These are phyloP conservation scores for Phytophthora ramorum DNA, from an alignment of 352 stramenopile species.

Conservation along the genomic window DNA sequence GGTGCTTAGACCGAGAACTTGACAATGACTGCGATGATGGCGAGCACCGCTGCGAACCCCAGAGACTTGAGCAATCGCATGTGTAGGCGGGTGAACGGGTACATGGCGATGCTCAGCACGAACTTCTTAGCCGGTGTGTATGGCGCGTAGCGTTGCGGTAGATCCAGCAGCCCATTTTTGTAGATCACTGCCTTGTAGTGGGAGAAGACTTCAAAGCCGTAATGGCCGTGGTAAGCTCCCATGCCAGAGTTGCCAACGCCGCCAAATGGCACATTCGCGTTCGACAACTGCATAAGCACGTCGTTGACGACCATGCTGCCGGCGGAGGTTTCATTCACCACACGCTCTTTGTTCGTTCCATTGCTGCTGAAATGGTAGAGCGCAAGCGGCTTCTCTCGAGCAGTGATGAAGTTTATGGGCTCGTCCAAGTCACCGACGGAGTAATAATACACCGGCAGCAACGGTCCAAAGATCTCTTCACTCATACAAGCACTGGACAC, in stretches of 20 bases:
- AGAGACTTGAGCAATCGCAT: constrained; percentile 45
- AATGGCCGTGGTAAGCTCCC: constrained; percentile 84
- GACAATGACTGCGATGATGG: constrained; percentile 40
- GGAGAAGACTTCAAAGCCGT: constrained; percentile 83
- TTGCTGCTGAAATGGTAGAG: constrained; percentile 87
- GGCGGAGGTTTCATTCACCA: constrained; percentile 58
- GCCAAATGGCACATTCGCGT: constrained; percentile 79
- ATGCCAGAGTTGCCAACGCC: constrained; percentile 79
- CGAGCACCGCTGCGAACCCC: constrained; percentile 34
- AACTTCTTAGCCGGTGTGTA: constrained; percentile 46
- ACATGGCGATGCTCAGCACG: constrained; percentile 49
- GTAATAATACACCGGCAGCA: constrained; percentile 94
- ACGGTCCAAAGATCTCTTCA: constrained; percentile 96
- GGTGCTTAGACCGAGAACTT: constrained; percentile 27
- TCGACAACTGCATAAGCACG: constrained; percentile 74
- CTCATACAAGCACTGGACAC: constrained; percentile 68
- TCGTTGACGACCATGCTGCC: constrained; percentile 86
- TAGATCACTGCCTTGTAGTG: constrained; percentile 74
- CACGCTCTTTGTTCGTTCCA: constrained; percentile 43
- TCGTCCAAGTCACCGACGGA: constrained; percentile 34
- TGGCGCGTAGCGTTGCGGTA: constrained; percentile 61
- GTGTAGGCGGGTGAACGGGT: constrained; percentile 55
- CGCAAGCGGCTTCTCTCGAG: constrained; percentile 77
- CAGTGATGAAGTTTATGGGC: constrained; percentile 47
- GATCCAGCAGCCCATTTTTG: constrained; percentile 66